These are phyloP conservation scores for Aphanomyces invadans DNA, from an alignment of 352 stramenopile genomes.

Conservation along the genomic window DNA sequence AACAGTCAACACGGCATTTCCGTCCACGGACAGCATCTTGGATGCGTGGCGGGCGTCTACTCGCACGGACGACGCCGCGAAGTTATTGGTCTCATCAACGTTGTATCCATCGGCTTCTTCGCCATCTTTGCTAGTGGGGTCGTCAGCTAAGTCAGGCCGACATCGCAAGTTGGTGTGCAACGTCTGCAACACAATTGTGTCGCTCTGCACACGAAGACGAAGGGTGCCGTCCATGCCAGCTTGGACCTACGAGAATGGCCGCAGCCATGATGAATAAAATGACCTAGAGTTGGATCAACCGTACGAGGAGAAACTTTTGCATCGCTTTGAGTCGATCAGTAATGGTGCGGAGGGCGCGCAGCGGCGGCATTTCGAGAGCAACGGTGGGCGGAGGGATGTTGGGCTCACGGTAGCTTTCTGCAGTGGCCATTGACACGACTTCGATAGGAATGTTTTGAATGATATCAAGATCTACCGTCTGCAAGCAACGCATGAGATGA, in stretches of 20 bases:
- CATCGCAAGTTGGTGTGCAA: constrained; percentile 66
- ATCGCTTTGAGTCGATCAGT: constrained; percentile 66
- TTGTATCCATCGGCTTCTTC: constrained; percentile 26
- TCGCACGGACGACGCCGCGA: constrained; percentile 47
- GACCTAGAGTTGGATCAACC: neutral
- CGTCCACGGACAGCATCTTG: constrained; percentile 66
- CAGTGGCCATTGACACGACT: constrained; percentile 62
- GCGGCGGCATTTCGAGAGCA: constrained; percentile 71
- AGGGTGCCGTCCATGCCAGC: constrained; percentile 63
- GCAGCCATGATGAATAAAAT: too few species aligned
- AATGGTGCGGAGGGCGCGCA: constrained; percentile 53
- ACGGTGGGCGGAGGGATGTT: constrained; percentile 67
- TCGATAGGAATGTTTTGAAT: constrained; percentile 79
- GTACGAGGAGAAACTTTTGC: constrained; percentile 54
- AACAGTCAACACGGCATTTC: constrained; percentile 56
- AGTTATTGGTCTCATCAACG: too few species aligned
- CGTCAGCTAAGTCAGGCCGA: constrained; percentile 62
- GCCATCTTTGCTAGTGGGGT: constrained; percentile 33
- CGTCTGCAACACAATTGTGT: constrained; percentile 62
- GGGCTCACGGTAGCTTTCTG: constrained; percentile 68
- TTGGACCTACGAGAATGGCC: constrained; percentile 35
- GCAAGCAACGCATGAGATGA: neutral
- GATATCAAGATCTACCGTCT: constrained; percentile 79
- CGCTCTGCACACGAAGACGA: constrained; percentile 58
- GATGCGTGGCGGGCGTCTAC: constrained; percentile 71